Base-by-base conservation (phyloP, 106 monocot species). In the Dendrobium huoshanense region DNA sequence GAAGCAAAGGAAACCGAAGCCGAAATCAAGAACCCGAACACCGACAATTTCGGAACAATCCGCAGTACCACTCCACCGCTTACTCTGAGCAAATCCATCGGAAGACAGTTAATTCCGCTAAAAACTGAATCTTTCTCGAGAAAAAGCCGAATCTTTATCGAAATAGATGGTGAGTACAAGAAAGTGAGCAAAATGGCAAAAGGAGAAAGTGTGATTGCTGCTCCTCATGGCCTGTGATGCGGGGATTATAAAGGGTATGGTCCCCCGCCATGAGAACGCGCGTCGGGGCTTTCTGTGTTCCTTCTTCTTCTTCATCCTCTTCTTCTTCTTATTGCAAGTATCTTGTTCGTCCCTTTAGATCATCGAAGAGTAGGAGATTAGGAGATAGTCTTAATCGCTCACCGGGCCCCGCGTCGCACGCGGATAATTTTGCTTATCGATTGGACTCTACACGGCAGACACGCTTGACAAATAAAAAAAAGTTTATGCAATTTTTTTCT, bases 211-310 rank as follows among this genome's bases (percentile, higher is more conserved):
- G 48, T 1, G 15, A 75, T 48, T 48, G 44, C 9, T 76, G 37
- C 13, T 76, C 1, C 25, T 27, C 48, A 20, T 45, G 48, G 48
- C 74, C 43, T 41, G 74, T 41, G 74, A 43, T 41, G 74, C 9
- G 3, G 48, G 48, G 10, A 4, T 41, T 76, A 48, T 76, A 76
- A 41, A 76, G 76, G 45, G 48, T 76, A 49, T 17, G 48, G 4
- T 27, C 24, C 33, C 48, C 76, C 25, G 76, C 76, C 47, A 49
- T 76, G 45, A 19, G 25, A 76, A 76, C 76, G 76, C 76, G 76
- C 51, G 76, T n/a, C 7, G 45, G 48, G 11, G 76, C 25, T 49
- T 76, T 76, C 76, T 76, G 41, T 41, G 76, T 27, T 25, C 76
- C 49, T 76, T 76, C 76, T 48, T 74, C 74, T 2, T 74, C 29